Evolutionary conservation across 2,329 filamentous ascomycete genomes (phyloP).

Genomic region (Alternaria atra): DNA sequence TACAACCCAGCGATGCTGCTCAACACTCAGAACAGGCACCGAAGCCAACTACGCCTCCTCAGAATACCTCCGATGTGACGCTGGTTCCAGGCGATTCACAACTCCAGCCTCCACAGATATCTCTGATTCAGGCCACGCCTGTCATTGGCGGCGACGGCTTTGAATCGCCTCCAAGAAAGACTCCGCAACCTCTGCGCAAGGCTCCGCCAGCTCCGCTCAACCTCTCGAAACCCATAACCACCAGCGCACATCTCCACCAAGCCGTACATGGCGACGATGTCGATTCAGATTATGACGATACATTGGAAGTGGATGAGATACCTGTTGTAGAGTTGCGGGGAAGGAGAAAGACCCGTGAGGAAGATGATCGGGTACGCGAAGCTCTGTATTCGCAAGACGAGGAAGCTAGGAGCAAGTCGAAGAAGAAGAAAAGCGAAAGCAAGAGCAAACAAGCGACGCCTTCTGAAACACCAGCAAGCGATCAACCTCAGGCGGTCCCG

Average conservation of each 20-base stretch:
- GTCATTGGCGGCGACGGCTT: conserved; percentile 49
- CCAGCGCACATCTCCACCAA: conserved; percentile 57
- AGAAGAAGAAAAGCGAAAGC: conserved; percentile 69
- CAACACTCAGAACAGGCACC: conserved; percentile 22
- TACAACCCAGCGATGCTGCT: conserved; percentile 22
- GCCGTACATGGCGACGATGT: conserved; percentile 66
- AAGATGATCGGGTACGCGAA: conserved; percentile 83
- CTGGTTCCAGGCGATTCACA: conserved; percentile 22
- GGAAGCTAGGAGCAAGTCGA: conserved; percentile 75
- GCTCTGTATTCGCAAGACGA: conserved; percentile 71
- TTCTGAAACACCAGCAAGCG: conserved; percentile 23
- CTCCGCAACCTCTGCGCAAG: conserved; percentile 69
- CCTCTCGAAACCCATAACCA: conserved; percentile 61
- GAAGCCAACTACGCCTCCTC: conserved; percentile 24
- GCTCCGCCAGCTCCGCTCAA: conserved; percentile 85
- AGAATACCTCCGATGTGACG: conserved; percentile 14
- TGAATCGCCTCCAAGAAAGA: conserved; percentile 45
- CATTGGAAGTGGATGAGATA: conserved; percentile 73
- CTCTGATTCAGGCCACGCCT: conserved; percentile 52
- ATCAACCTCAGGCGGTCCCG: conserved; percentile 29
- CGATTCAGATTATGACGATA: conserved; percentile 85
- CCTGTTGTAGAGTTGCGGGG: conserved; percentile 68
- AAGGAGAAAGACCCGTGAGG: conserved; percentile 82
- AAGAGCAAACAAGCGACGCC: conserved; percentile 56
- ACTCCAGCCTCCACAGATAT: conserved; percentile 46